These are phyloP conservation scores for Sphaerulina vaccinii DNA, from an alignment of 2,329 filamentous ascomycete species.

Conservation along the genomic window DNA sequence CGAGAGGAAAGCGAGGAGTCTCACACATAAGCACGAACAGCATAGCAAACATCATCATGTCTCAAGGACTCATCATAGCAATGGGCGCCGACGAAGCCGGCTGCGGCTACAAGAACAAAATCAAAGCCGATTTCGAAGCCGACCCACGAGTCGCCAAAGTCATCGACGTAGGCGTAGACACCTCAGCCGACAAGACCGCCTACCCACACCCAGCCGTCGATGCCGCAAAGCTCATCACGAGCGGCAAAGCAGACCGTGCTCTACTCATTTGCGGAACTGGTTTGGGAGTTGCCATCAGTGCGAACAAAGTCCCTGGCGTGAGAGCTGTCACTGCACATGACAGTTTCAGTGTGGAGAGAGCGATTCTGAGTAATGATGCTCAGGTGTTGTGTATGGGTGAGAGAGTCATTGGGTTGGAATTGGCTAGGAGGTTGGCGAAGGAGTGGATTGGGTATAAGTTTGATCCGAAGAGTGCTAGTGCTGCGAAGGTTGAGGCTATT, in stretches of 20 bases:
- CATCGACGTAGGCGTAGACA: slow-evolving; percentile 71
- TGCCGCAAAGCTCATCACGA: slow-evolving; percentile 63
- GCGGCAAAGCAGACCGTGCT: slow-evolving; percentile 70
- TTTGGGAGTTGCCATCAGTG: slow-evolving; percentile 81
- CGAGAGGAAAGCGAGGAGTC: slow-evolving; percentile 24
- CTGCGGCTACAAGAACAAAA: slow-evolving; percentile 72
- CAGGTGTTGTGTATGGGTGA: slow-evolving; percentile 87
- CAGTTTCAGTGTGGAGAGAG: slow-evolving; percentile 77
- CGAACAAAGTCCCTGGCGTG: slow-evolving; percentile 83
- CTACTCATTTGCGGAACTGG: slow-evolving; percentile 84
- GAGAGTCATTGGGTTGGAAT: slow-evolving; percentile 76
- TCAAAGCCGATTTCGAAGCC: slow-evolving; percentile 69
- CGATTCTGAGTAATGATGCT: slow-evolving; percentile 79
- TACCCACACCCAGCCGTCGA: slow-evolving; percentile 77
- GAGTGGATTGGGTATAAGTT: slow-evolving; percentile 87
- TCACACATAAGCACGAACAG: slow-evolving; percentile 14
- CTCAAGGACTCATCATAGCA: slow-evolving; percentile 51
- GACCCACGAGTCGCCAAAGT: slow-evolving; percentile 66
- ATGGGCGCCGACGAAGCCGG: slow-evolving; percentile 71
- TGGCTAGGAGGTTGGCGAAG: slow-evolving; percentile 71
- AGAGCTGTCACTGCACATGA: slow-evolving; percentile 88
- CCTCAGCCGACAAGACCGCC: slow-evolving; percentile 69
- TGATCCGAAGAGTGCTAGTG: slow-evolving; percentile 64
- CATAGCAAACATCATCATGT: slow-evolving; percentile 22
- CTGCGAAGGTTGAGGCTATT: slow-evolving; percentile 55